phyloP scores from a whole-genome alignment of 495 filamentous ascomycete species.

The Podospora bellae-mahoneyi region DNA sequence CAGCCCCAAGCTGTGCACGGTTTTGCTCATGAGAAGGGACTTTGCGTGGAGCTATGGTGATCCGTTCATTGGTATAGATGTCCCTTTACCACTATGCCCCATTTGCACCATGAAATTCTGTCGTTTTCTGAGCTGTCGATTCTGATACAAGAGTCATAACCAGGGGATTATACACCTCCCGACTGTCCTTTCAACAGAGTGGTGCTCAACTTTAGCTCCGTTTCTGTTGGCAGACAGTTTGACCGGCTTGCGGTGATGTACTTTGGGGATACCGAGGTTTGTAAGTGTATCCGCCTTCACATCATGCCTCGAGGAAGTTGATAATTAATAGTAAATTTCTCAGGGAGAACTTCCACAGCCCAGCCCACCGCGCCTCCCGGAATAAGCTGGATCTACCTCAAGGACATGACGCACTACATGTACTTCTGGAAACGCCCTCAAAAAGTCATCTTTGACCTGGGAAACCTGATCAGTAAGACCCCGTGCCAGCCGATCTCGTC shows the following conservation, averaged over 20 bases:
- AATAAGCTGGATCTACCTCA: conserved; percentile 72
- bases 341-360: conserved; percentile 72
- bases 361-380: conserved; percentile 67
- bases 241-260: conserved; percentile 80
- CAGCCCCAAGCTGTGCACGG: conserved; percentile 43
- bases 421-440: conserved; percentile 63
- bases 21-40: conserved; percentile 64
- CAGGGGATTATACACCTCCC: conserved; percentile 67
- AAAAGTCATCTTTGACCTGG: conserved; percentile 80
- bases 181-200: conserved; percentile 73
- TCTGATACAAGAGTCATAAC: neutral
- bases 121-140: neutral
- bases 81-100: too few relatives aligned
- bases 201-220: conserved; percentile 77
- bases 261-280: conserved; percentile 76
- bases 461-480: conserved; percentile 58
- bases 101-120: too few relatives aligned
- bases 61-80: conserved; percentile 63
- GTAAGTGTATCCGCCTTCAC: conserved; percentile 29
- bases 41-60: conserved; percentile 76
- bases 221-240: conserved; percentile 70
- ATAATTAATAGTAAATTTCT: neutral
- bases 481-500: neutral
- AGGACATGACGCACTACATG: conserved; percentile 77
- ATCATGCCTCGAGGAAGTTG: neutral